phyloP scores from a whole-genome alignment of 2,329 filamentous ascomycete species.

The Thielaviopsis euricoi region DNA sequence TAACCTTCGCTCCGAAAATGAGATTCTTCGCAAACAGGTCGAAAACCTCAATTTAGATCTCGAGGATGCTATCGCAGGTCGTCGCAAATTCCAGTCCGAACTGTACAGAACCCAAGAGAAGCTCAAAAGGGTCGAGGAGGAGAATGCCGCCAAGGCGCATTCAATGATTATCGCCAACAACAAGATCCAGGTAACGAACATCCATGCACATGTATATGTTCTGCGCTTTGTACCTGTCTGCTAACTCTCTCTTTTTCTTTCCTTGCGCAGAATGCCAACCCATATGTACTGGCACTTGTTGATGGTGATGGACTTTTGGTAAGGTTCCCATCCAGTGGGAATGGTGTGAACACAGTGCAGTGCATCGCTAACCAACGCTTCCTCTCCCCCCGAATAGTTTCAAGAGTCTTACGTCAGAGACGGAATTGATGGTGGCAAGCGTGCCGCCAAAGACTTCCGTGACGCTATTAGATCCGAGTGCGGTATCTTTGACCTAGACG shows the following conservation, averaged over 20 bases:
- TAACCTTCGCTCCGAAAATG: conserved; percentile 27
- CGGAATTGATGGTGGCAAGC: conserved; percentile 38
- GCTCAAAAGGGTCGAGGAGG: background rate
- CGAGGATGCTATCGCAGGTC: conserved; percentile 8
- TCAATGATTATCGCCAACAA: background rate
- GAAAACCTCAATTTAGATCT: conserved; percentile 1
- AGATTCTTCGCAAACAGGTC: conserved; percentile 19
- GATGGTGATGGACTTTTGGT: conserved; percentile 49
- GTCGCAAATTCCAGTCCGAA: conserved; percentile 12
- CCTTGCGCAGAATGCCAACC: conserved; percentile 30
- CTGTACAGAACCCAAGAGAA: background rate
- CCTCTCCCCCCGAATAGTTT: too few relatives aligned
- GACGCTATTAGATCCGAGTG: conserved; percentile 31
- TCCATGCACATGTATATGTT: background rate
- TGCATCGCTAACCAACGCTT: conserved; percentile 10
- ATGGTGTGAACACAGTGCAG: background rate
- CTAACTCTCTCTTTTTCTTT: background rate
- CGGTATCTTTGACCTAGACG: conserved; percentile 23
- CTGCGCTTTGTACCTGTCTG: too few relatives aligned
- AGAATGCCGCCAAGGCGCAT: background rate
- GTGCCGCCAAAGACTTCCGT: conserved; percentile 32
- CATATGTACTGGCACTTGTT: conserved; percentile 43
- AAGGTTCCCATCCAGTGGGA: conserved; percentile 9
- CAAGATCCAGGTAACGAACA: background rate
- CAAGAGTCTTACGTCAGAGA: conserved; percentile 35